A percentile compares a stretch with the other conserved stretches of the same genome.
These are phyloP conservation scores for Eucalyptus globulus DNA, from an alignment of 345 rosid genomes.

Conservation along the genomic window DNA sequence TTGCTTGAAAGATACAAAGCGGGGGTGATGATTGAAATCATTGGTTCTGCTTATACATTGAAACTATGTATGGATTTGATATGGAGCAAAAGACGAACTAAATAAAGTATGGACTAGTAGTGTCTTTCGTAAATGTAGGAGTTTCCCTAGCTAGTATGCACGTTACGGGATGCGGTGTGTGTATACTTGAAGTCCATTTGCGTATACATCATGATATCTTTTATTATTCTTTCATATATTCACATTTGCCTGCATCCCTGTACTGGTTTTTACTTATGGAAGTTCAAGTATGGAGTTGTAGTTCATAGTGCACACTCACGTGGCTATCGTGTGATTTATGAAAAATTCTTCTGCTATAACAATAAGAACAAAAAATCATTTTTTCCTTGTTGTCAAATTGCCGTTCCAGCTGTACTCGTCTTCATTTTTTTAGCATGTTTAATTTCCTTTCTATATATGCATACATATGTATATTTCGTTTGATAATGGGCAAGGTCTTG, in stretches of 20 bases:
- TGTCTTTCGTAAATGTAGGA: neutral
- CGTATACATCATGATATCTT: neutral
- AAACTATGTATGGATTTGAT: neutral
- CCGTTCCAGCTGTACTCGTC: neutral
- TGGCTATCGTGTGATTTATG: neutral
- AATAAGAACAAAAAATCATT: neutral
- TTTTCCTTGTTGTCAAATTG: neutral
- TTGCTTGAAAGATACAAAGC: neutral
- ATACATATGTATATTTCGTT: neutral
- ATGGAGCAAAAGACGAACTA: neutral
- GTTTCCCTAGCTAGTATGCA: neutral
- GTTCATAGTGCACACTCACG: neutral
- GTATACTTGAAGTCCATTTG: neutral
- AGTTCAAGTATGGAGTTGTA: neutral
- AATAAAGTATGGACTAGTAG: neutral
- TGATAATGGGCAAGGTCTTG: neutral
- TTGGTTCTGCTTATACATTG: neutral
- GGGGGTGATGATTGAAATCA: neutral
- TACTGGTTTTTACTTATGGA: neutral
- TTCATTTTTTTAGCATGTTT: neutral
- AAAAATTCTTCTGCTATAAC: neutral
- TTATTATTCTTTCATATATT: neutral
- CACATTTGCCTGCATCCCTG: neutral
- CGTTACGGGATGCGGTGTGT: neutral
- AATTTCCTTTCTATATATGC: neutral